These are phyloP conservation scores for Penicillium sp. DNA, from an alignment of 2,329 filamentous ascomycete species.

Conservation along the genomic window DNA sequence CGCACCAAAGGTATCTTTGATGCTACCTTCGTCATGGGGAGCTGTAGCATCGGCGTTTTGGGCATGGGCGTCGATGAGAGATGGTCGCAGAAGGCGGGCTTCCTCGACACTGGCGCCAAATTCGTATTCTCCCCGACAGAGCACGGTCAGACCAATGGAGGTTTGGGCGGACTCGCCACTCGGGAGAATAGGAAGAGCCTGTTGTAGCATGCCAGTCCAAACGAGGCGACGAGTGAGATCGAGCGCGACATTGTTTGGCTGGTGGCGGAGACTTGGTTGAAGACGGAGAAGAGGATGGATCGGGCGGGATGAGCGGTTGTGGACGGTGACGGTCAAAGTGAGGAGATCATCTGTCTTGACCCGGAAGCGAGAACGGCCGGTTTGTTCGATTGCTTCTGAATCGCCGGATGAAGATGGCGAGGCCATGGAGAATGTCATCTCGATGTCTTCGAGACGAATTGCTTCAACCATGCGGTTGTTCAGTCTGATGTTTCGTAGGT, in stretches of 20 bases:
- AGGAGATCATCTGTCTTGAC: conserved; percentile 64
- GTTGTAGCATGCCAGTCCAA: conserved; percentile 83
- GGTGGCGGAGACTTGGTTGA: conserved; percentile 73
- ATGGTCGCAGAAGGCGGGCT: conserved; percentile 54
- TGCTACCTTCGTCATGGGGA: conserved; percentile 29
- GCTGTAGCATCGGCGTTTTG: conserved; percentile 14
- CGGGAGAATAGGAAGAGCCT: conserved; percentile 64
- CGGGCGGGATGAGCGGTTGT: conserved; percentile 68
- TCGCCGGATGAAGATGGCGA: conserved; percentile 29
- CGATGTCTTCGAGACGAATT: conserved; percentile 77
- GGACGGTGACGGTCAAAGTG: conserved; percentile 69
- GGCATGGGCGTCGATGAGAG: conserved; percentile 8
- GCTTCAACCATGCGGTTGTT: conserved; percentile 79
- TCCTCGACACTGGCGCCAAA: conserved; percentile 81
- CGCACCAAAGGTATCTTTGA: conserved; percentile 42
- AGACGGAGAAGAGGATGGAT: conserved; percentile 74
- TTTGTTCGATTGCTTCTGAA: conserved; percentile 37
- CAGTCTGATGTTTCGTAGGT: conserved; percentile 74
- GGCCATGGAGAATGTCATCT: conserved; percentile 55
- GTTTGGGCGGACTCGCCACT: conserved; percentile 63
- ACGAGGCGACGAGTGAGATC: conserved; percentile 80
- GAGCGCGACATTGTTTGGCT: conserved; percentile 70
- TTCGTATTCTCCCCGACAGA: conserved; percentile 82
- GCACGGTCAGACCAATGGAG: conserved; percentile 68
- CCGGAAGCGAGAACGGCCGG: conserved; percentile 49